Evolutionary conservation across 768 basidiomycete species (phyloP), one percentile per base, ranked within the genome.

Genomic region (Hypholoma fasciculare): DNA sequence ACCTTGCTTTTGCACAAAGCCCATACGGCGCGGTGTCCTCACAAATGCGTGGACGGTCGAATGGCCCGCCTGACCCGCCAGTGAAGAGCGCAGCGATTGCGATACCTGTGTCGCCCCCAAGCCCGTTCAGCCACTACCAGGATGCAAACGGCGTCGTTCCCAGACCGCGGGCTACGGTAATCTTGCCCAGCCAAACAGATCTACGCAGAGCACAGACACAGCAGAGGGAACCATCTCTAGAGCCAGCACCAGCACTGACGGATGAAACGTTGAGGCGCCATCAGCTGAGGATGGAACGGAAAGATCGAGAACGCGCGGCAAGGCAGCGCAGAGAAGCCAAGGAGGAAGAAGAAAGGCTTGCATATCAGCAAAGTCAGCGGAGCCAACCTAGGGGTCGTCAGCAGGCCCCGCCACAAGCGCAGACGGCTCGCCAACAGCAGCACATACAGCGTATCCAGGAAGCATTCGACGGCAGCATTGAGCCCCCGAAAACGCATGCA

Each of bases 1-100:
- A 90, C 76, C 84, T 92, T 37, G 78, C 74, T 16, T 73, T 72
- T 3, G 30, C 30, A 34, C 52, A 70, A n/a, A 63, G 69, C 2
- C 61, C 67, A 34, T 59, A 65, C 43, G 30, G 60, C 12, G 51
- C 50, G 51, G 51, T 50, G 16, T 44, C 49, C 43, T 54, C 38
- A 51, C 58, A 54, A 53, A 62, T 53, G 52, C 61, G 46, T 57
- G 60, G 48, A 64, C 71, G 59, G 54, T 26, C 60, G 53, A 42
- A 58, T 58, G 7, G 57, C 58, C 36, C 62, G 64, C 40, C 40
- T 54, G 16, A 64, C 12, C 52, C 40, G 8, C 43, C 30, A 8
- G 60, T 72, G 5, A 75, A 73, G 48, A 72, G 74, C 3, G 68
- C 71, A 17, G 71, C 74, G 7, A 79, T 79, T 52, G 75, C 78